These are phyloP conservation scores for Carex kokanica DNA, from an alignment of 176 grass and related monocot genomes.

Conservation along the genomic window DNA sequence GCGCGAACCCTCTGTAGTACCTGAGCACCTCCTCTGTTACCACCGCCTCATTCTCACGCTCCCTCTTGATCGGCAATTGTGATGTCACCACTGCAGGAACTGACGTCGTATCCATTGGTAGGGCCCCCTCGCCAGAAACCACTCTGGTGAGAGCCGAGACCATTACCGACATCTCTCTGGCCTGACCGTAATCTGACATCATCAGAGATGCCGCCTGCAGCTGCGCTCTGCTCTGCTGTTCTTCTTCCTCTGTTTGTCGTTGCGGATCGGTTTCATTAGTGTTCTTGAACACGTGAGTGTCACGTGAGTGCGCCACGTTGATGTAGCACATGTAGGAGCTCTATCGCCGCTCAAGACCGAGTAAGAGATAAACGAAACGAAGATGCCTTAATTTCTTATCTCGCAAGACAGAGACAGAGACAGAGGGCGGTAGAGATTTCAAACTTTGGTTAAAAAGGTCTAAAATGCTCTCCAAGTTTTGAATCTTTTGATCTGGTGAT, in stretches of 20 bases:
- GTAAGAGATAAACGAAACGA: background rate
- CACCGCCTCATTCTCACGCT: slow-evolving; percentile 27
- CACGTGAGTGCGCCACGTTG: slow-evolving; percentile 44
- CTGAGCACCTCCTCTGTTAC: slow-evolving; percentile 23
- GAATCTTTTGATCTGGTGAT: background rate
- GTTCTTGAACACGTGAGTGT: background rate
- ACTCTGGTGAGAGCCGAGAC: slow-evolving; percentile 60
- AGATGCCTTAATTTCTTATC: background rate
- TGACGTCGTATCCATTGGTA: background rate
- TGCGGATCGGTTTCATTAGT: background rate
- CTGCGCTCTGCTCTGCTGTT: background rate
- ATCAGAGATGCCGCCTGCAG: background rate
- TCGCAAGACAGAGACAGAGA: background rate
- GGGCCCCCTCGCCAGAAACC: slow-evolving; percentile 28
- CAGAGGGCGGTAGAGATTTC: background rate
- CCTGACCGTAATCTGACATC: slow-evolving; percentile 42
- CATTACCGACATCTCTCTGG: slow-evolving; percentile 66
- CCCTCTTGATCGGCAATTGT: slow-evolving; percentile 13
- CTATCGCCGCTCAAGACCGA: background rate
- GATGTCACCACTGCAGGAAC: background rate
- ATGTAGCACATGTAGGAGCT: slow-evolving; percentile 21
- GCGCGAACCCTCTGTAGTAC: slow-evolving; percentile 23
- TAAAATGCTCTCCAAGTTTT: background rate
- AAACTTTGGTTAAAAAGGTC: background rate
- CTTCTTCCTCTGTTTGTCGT: slow-evolving; percentile 1